phyloP scores from a whole-genome alignment of 805 yeast genomes.

The Nakazawaea molendinolei region DNA sequence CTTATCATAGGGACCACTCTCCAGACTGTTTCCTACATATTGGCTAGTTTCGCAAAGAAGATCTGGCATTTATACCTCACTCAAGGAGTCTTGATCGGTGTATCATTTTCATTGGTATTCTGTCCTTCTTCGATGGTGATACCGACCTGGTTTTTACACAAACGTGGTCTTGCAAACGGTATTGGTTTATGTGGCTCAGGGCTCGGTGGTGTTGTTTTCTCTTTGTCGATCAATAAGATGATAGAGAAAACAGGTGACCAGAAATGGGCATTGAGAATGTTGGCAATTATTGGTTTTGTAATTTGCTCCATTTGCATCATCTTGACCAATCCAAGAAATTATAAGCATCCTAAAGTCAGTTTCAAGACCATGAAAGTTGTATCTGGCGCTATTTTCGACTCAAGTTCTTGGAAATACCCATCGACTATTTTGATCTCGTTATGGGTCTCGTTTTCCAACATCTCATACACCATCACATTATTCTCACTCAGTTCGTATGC shows the following conservation, averaged over 20 bases:
- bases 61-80: conserved; percentile 44
- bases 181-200: conserved; percentile 35
- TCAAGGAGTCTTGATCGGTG: conserved; percentile 46
- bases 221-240: conserved; percentile 28
- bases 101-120: conserved; percentile 42
- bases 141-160: conserved; percentile 49
- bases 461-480: conserved; percentile 37
- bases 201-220: conserved; percentile 32
- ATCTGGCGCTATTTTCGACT: conserved; percentile 29
- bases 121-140: conserved; percentile 42
- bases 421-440: conserved; percentile 27
- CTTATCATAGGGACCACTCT: conserved; percentile 31
- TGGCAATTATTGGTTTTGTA: conserved; percentile 32
- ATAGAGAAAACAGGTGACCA: conserved; percentile 32
- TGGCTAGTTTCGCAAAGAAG: conserved; percentile 46
- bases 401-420: conserved; percentile 22
- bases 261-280: conserved; percentile 32
- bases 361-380: conserved; percentile 17
- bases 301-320: conserved; percentile 31
- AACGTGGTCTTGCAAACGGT: conserved; percentile 35
- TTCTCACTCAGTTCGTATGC: conserved; percentile 44
- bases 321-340: conserved; percentile 40
- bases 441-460: conserved; percentile 30
- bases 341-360: conserved; percentile 19
- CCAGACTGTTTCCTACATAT: conserved; percentile 40